Conservation (phyloP, 352 stramenopile genomes). For the Phytopythium sindhum region DNA sequence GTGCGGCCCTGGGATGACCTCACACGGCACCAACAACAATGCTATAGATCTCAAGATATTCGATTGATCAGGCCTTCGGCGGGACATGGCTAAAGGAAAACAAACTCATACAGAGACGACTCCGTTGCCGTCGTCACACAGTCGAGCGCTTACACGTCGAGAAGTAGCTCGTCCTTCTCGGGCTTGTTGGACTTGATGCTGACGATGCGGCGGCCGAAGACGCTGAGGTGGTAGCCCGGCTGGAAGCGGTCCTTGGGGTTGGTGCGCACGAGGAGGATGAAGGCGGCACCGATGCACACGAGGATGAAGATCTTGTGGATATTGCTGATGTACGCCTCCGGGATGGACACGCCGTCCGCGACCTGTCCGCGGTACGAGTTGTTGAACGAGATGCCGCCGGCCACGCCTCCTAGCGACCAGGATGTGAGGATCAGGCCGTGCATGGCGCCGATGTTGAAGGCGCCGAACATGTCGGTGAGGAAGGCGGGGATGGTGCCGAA, state of each 20-base stretch:
- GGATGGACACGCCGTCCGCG: slow-evolving; percentile 24
- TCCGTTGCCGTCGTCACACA: neutral
- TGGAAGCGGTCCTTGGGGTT: slow-evolving; percentile 66
- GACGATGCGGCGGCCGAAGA: slow-evolving; percentile 60
- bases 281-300: slow-evolving; percentile 51
- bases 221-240: slow-evolving; percentile 61
- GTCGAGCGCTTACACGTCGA: neutral
- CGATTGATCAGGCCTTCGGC: neutral
- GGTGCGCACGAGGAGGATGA: slow-evolving; percentile 72
- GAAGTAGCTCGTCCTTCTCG: slow-evolving; percentile 14
- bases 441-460: slow-evolving; percentile 79
- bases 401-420: slow-evolving; percentile 70
- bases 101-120: neutral
- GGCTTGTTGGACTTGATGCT: slow-evolving; percentile 54
- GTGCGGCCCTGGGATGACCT: too few species aligned
- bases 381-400: slow-evolving; percentile 71
- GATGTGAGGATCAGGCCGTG: slow-evolving; percentile 76
- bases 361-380: slow-evolving; percentile 39
- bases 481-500: slow-evolving; percentile 77
- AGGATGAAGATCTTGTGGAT: slow-evolving; percentile 75
- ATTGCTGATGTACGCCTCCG: slow-evolving; percentile 64
- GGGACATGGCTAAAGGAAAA: neutral
- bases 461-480: slow-evolving; percentile 83
- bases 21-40: too few species aligned
- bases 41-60: neutral